Conservation (phyloP, 2,329 filamentous ascomycete species). For the Penicillium janthinellum region DNA sequence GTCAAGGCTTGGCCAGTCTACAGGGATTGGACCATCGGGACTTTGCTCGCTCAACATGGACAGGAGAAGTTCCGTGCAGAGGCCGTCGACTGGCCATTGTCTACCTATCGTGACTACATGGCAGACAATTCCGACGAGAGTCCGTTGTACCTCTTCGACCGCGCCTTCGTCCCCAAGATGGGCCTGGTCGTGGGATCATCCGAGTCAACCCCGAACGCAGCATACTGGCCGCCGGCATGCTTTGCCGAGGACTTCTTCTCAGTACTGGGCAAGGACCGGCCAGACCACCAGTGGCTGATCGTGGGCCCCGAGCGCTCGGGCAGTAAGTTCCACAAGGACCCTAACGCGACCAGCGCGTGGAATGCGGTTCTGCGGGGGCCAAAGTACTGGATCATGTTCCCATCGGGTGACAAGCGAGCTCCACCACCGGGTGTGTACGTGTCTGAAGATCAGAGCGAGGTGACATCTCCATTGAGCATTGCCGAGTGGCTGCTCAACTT, state of each 20-base stretch:
- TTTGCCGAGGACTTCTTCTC: conserved; percentile 87
- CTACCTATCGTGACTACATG: conserved; percentile 84
- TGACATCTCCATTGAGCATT: conserved; percentile 90
- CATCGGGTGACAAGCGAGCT: conserved; percentile 62
- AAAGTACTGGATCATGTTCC: conserved; percentile 99
- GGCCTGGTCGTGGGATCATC: conserved; percentile 59
- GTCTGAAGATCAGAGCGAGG: conserved; percentile 84
- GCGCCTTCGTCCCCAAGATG: conserved; percentile 86
- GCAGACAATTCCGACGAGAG: conserved; percentile 77
- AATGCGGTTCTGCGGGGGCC: conserved; percentile 87
- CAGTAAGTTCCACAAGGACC: conserved; percentile 90
- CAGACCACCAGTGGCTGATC: conserved; percentile 90
- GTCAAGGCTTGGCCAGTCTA: conserved; percentile 81
- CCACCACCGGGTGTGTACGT: conserved; percentile 88
- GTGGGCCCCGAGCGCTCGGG: conserved; percentile 84
- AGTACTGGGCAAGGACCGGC: conserved; percentile 73
- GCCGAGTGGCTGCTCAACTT: conserved; percentile 95
- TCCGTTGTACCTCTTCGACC: conserved; percentile 90
- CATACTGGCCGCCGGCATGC: conserved; percentile 78
- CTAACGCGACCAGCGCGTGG: conserved; percentile 76
- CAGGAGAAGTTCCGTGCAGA: conserved; percentile 80
- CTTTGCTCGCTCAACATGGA: conserved; percentile 65
- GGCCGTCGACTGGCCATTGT: conserved; percentile 86
- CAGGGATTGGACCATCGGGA: conserved; percentile 71
- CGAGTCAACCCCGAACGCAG: conserved; percentile 48